Evolutionary conservation across 1,284 basidiomycete genomes (phyloP).

Genomic region (Leccinum solheimii): DNA sequence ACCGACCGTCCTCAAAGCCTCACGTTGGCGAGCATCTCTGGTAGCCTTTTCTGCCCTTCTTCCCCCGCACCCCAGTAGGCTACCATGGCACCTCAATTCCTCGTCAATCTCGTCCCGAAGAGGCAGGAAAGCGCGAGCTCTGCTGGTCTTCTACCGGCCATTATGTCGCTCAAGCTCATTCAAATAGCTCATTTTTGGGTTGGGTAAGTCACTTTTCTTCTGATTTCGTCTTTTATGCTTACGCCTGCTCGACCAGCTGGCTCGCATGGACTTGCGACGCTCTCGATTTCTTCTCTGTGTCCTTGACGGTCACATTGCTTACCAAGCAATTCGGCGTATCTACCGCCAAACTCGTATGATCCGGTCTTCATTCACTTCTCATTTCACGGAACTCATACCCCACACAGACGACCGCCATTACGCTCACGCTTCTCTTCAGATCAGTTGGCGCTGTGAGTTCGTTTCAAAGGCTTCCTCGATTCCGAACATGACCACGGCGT

Average conservation of each 20-base stretch:
- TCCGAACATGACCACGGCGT: neutral
- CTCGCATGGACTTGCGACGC: constrained; percentile 81
- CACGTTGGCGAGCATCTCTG: neutral
- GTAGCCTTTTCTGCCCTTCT: neutral
- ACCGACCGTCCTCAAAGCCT: neutral
- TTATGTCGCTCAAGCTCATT: constrained; percentile 42
- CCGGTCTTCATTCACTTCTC: constrained; percentile 3
- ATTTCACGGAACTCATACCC: constrained; percentile 1
- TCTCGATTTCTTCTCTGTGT: constrained; percentile 84
- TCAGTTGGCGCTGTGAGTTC: constrained; percentile 73
- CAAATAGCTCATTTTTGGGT: constrained; percentile 61
- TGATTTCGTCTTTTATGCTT: neutral
- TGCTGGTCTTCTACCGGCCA: constrained; percentile 39
- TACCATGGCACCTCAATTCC: constrained; percentile 28
- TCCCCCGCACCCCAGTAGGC: neutral
- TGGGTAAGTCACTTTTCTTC: constrained; percentile 45
- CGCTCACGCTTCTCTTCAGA: constrained; percentile 90
- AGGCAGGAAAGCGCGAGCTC: constrained; percentile 40
- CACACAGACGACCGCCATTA: constrained; percentile 77
- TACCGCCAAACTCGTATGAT: constrained; percentile 54
- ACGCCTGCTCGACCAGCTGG: constrained; percentile 48
- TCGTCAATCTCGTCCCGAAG: constrained; percentile 48
- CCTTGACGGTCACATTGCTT: constrained; percentile 65
- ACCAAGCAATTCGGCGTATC: constrained; percentile 50
- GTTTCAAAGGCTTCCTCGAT: neutral